A percentile compares a stretch with the other conserved stretches of the same genome.
phyloP scores from a whole-genome alignment of 2,329 filamentous ascomycete genomes.

The Coleophoma cylindrospora region DNA sequence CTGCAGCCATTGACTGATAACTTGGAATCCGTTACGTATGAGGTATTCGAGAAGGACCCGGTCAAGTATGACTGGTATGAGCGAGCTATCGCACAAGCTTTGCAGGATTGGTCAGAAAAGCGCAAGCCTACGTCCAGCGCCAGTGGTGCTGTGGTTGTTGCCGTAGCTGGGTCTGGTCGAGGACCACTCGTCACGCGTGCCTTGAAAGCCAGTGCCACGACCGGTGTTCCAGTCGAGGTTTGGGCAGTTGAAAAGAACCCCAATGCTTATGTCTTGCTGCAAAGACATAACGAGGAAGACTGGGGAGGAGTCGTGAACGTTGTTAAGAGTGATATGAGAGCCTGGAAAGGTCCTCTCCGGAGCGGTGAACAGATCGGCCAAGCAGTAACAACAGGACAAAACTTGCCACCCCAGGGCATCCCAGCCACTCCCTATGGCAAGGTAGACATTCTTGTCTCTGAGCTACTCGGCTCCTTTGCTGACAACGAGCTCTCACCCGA shows the following conservation, averaged over 20 bases:
- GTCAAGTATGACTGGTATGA: slow-evolving; percentile 98
- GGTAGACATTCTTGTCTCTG: slow-evolving; percentile 91
- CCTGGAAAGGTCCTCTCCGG: slow-evolving; percentile 79
- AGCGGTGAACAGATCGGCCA: slow-evolving; percentile 25
- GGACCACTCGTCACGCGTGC: slow-evolving; percentile 88
- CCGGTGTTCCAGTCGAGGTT: slow-evolving; percentile 74
- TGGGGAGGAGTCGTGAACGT: slow-evolving; percentile 81
- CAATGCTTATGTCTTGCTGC: slow-evolving; percentile 90
- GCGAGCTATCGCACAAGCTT: slow-evolving; percentile 71
- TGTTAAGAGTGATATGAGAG: slow-evolving; percentile 95
- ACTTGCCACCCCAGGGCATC: slow-evolving; percentile 22
- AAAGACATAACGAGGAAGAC: slow-evolving; percentile 76
- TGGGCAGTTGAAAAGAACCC: slow-evolving; percentile 98
- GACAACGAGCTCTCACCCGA: slow-evolving; percentile 97
- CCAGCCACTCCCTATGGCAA: slow-evolving; percentile 48
- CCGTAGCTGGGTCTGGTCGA: slow-evolving; percentile 88
- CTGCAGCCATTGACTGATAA: slow-evolving; percentile 95
- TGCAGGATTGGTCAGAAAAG: slow-evolving; percentile 72
- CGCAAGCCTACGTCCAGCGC: slow-evolving; percentile 70
- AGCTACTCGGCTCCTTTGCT: slow-evolving; percentile 89
- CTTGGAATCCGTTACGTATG: slow-evolving; percentile 93
- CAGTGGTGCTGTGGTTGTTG: slow-evolving; percentile 71
- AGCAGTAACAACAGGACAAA: slow-evolving; percentile 25
- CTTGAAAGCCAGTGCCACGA: slow-evolving; percentile 70
- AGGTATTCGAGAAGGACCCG: slow-evolving; percentile 97